Evolutionary conservation across 768 basidiomycete species (phyloP).

Genomic region (Coprinopsis sp.): DNA sequence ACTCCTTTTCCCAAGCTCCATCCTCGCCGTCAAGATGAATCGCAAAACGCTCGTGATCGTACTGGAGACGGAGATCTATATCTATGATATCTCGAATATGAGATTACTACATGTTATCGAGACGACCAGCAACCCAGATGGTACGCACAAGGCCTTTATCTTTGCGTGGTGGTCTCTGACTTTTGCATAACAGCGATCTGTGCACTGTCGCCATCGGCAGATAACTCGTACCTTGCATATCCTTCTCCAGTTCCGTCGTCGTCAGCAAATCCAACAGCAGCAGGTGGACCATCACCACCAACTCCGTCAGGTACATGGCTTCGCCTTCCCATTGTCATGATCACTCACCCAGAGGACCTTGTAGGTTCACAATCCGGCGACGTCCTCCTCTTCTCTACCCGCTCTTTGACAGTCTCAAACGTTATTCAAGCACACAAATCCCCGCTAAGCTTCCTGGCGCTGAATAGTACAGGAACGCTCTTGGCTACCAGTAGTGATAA

Average conservation of each 20-base stretch:
- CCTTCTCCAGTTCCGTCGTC: conserved; percentile 92
- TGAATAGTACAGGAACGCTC: conserved; percentile 84
- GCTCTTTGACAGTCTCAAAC: conserved; percentile 87
- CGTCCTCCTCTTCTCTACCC: conserved; percentile 92
- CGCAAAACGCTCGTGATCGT: conserved; percentile 95
- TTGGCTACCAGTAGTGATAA: conserved; percentile 93
- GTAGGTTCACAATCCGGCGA: conserved; percentile 73
- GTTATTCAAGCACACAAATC: conserved; percentile 97
- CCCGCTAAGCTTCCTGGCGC: conserved; percentile 80
- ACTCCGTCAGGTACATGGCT: conserved; percentile 16
- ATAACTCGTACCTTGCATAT: conserved; percentile 92
- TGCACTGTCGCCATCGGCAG: conserved; percentile 89
- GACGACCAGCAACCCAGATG: conserved; percentile 92
- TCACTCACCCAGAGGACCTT: too few species aligned
- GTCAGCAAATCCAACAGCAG: conserved; percentile 56
- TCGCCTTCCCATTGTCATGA: conserved; percentile 24
- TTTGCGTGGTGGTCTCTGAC: not conserved
- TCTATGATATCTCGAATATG: conserved; percentile 99
- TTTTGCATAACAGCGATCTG: conserved; percentile 67
- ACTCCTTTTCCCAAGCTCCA: conserved; percentile 92
- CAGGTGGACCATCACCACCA: not conserved
- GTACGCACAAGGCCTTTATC: conserved; percentile 36
- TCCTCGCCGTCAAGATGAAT: conserved; percentile 97
- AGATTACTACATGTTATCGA: conserved; percentile 95
- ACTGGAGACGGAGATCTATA: conserved; percentile 96